phyloP scores from a whole-genome alignment of 23 red algal species.

The Cyanidium caldarium region DNA sequence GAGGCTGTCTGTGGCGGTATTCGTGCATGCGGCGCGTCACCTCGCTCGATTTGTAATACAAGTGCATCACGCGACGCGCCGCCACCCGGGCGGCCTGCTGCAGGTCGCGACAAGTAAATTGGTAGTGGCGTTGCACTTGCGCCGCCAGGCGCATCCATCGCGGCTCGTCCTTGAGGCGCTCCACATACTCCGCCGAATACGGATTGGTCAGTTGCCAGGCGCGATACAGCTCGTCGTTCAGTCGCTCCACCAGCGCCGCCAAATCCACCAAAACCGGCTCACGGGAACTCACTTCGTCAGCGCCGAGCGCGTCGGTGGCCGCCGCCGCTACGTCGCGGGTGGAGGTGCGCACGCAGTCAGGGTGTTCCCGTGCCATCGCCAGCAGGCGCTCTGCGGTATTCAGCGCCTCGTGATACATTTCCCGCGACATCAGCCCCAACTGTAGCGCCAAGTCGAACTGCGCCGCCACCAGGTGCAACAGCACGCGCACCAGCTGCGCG shows the following conservation, averaged over 20 bases:
- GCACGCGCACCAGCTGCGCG: slow-evolving; percentile 47
- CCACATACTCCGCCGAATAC: slow-evolving; percentile 76
- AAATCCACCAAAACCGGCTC: slow-evolving; percentile 67
- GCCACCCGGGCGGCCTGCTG: slow-evolving; percentile 62
- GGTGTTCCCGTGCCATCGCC: slow-evolving; percentile 33
- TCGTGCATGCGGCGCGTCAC: slow-evolving; percentile 3
- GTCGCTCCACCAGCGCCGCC: slow-evolving; percentile 63
- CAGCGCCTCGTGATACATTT: slow-evolving; percentile 51
- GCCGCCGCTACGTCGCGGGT: slow-evolving; percentile 11
- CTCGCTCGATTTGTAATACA: slow-evolving; percentile 87
- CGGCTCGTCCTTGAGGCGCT: slow-evolving; percentile 71
- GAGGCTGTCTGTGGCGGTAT: slow-evolving; percentile 17
- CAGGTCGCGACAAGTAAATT: slow-evolving; percentile 7
- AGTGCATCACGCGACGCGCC: slow-evolving; percentile 61
- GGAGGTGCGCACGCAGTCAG: slow-evolving; percentile 23
- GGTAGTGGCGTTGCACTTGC: slow-evolving; percentile 51
- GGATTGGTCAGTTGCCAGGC: slow-evolving; percentile 86
- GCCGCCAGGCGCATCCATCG: slow-evolving; percentile 38
- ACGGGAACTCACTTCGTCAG: slow-evolving; percentile 35
- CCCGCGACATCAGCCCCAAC: slow-evolving; percentile 40
- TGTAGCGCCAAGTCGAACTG: slow-evolving; percentile 67
- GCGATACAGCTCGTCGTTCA: slow-evolving; percentile 81
- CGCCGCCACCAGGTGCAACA: slow-evolving; percentile 71
- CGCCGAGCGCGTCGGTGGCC: slow-evolving; percentile 11
- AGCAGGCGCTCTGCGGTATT: slow-evolving; percentile 36